A percentile compares a stretch with the other conserved stretches of the same genome.
Evolutionary conservation across 2,329 filamentous ascomycete genomes (phyloP).

Genomic region (Xylariaceae sp.): DNA sequence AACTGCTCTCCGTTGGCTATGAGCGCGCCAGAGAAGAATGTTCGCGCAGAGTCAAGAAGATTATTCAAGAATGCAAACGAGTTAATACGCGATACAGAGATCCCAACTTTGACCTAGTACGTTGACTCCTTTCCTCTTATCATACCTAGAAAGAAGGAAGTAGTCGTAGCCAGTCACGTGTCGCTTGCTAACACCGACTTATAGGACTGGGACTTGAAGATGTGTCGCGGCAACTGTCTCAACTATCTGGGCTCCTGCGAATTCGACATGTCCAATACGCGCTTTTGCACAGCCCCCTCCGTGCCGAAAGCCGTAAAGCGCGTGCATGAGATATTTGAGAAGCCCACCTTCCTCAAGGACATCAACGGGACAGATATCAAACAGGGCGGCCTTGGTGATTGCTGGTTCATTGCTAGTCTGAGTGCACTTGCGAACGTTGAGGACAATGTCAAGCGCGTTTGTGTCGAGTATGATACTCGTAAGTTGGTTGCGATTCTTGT

Average conservation of each 20-base stretch:
- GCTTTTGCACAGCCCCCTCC: slow-evolving; percentile 41
- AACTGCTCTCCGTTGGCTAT: slow-evolving; percentile 55
- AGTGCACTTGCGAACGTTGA: slow-evolving; percentile 71
- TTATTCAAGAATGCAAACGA: slow-evolving; percentile 60
- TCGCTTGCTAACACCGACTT: slow-evolving; percentile 31
- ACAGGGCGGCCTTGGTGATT: slow-evolving; percentile 73
- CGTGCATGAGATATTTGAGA: slow-evolving; percentile 68
- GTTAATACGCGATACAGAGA: slow-evolving; percentile 78
- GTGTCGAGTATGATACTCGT: slow-evolving; percentile 66
- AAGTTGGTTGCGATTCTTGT: slow-evolving; percentile 27
- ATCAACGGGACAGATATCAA: slow-evolving; percentile 69
- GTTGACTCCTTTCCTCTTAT: slow-evolving; percentile 35
- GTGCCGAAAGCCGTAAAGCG: slow-evolving; percentile 72
- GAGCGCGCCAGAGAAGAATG: slow-evolving; percentile 61
- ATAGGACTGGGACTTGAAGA: slow-evolving; percentile 64
- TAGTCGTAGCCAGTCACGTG: not conserved
- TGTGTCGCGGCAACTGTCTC: slow-evolving; percentile 52
- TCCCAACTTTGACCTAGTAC: slow-evolving; percentile 53
- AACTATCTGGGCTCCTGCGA: slow-evolving; percentile 48
- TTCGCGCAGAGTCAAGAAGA: slow-evolving; percentile 55
- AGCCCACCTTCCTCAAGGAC: slow-evolving; percentile 61
- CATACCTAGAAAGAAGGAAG: slow-evolving; percentile 7
- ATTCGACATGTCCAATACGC: slow-evolving; percentile 47
- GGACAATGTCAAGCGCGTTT: slow-evolving; percentile 64
- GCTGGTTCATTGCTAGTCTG: slow-evolving; percentile 75